A percentile compares a stretch with the other conserved stretches of the same genome.
Evolutionary conservation across 345 rosid genomes (phyloP).

Genomic region (Salix udensis): DNA sequence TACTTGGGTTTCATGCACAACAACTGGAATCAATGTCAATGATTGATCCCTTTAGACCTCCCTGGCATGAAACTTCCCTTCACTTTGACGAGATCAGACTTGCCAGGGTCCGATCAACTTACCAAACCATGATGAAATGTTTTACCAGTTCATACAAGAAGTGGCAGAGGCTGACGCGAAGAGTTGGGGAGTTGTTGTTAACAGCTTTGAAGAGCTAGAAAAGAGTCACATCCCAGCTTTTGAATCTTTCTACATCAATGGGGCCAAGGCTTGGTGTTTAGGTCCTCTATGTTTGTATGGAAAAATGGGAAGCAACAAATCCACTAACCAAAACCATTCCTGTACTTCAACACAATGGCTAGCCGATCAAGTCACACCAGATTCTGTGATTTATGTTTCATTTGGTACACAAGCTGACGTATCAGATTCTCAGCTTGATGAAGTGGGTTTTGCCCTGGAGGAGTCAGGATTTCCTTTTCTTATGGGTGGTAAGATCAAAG

Average conservation of each 20-base stretch:
- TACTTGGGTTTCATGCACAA: not conserved
- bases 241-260: conserved; percentile 16
- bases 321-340: not conserved
- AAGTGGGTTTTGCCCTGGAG: conserved; percentile 19
- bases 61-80: conserved; percentile 17
- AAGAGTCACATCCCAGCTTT: conserved; percentile 11
- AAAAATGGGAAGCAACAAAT: not conserved
- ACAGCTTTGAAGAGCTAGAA: conserved; percentile 26
- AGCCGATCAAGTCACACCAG: not conserved
- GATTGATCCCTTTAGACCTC: not conserved
- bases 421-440: conserved; percentile 19
- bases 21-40: not conserved
- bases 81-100: conserved; percentile 7
- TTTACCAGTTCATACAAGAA: not conserved
- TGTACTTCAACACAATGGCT: conserved; percentile 3
- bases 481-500: conserved; percentile 21
- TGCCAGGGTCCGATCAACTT: not conserved
- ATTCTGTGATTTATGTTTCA: conserved; percentile 15
- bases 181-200: conserved; percentile 23
- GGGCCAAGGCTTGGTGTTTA: conserved; percentile 26
- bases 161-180: conserved; percentile 11
- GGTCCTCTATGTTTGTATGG: conserved; percentile 17
- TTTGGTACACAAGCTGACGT: conserved; percentile 24
- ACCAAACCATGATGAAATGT: not conserved
- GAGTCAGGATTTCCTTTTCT: conserved; percentile 11